Evolutionary conservation across 139 green algal genomes (phyloP), one percentile per base, ranked within the genome.

Genomic region (Closterium sp.): DNA sequence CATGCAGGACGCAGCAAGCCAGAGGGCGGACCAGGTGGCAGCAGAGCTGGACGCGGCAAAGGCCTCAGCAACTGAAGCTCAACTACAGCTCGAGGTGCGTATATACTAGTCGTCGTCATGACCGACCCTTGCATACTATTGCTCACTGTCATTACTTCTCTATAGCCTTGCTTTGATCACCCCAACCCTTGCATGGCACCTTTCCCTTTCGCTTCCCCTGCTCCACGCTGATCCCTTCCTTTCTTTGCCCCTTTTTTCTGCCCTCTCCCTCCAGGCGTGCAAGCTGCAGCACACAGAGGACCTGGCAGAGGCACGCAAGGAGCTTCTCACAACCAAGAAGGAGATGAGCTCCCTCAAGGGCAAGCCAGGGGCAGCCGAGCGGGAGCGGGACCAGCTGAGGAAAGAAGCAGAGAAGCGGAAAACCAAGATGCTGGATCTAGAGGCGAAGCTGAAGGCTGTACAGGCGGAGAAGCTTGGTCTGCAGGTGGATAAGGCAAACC

Each of bases 401-500:
- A 73, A 73, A 22, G 50, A 73, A 73, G 50, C 50, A 73, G 50
- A 73, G 50, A 73, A 73, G 50, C 50, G 50, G 50, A 73, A 73
- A 73, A 73, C 50, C 50, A 93, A 91, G 87, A n/a, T 95, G 79
- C 90, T 85, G 21, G 88, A 95, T 3, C 62, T 86, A 9, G 93
- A 98, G 95, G 95, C 91, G 79, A 97, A 98, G 92, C 94, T 98
- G 62, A 95, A 96, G 45, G 89, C 88, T 0, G 96, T 94, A 1
- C 28, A 97, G 70, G 50, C 50, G 10, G 50, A 73, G 13, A 73
- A 73, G 9, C 50, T 73, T 9, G 32, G 6, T 42, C 32, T 93
- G 70, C 95, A 95, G 90, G 91, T 94, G 87, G 97, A 98, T 92
- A 98, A 98, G 94, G 95, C 94, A 9, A 95, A 95, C 89, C 86